A percentile compares a stretch with the other conserved stretches of the same genome.
phyloP scores from a whole-genome alignment of 805 yeast species.

The Candida arabinofermentans region DNA sequence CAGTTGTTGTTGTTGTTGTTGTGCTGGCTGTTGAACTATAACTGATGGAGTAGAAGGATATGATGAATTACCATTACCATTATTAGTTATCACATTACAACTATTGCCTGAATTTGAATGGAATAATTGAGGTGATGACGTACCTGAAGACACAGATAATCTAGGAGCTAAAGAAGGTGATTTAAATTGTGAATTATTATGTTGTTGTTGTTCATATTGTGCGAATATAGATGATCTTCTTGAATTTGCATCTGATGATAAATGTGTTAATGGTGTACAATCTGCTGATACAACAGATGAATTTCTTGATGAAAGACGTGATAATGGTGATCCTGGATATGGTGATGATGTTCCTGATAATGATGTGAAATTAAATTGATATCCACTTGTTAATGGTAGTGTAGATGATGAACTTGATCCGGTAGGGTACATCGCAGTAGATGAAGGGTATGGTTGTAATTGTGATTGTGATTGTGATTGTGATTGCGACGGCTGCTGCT shows the following conservation, averaged over 20 bases:
- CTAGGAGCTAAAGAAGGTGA: slow-evolving; percentile 23
- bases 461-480: background rate
- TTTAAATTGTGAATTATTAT: slow-evolving; percentile 10
- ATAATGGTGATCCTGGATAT: slow-evolving; percentile 28
- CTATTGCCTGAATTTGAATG: background rate
- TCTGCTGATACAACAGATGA: slow-evolving; percentile 30
- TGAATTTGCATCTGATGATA: slow-evolving; percentile 20
- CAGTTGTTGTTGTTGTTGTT: slow-evolving; percentile 1
- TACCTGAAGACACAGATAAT: slow-evolving; percentile 20
- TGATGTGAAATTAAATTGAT: slow-evolving; percentile 9
- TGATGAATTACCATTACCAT: background rate
- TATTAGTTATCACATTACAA: too few species aligned
- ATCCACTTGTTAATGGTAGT: background rate
- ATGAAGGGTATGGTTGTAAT: background rate
- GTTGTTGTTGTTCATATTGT: slow-evolving; percentile 5
- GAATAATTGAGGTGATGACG: slow-evolving; percentile 21
- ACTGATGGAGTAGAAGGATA: slow-evolving; percentile 7
- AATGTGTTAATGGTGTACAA: slow-evolving; percentile 25
- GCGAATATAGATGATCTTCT: slow-evolving; percentile 27
- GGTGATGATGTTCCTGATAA: slow-evolving; percentile 18
- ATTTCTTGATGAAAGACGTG: slow-evolving; percentile 29
- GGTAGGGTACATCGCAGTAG: background rate
- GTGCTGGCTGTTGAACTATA: slow-evolving; percentile 6
- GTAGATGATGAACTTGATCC: background rate
- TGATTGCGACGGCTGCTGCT: background rate